These are phyloP conservation scores for Candida suzukii DNA, from an alignment of 805 yeast species.

Conservation along the genomic window DNA sequence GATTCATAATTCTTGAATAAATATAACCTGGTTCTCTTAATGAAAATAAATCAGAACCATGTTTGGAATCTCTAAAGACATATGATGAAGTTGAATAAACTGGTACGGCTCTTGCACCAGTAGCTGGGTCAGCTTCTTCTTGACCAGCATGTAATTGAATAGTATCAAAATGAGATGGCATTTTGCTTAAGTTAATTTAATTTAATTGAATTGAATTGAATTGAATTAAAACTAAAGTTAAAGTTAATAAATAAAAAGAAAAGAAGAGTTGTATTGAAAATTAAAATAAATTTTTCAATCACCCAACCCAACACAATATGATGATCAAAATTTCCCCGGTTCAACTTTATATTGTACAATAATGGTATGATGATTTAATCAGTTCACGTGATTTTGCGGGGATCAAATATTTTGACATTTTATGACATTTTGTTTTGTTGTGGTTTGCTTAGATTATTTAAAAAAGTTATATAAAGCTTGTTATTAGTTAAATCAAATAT, in stretches of 20 bases:
- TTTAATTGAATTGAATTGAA: no score
- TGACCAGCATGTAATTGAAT: conserved; percentile 95
- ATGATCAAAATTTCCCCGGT: no score
- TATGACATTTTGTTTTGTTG: not conserved
- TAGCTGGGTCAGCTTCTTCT: conserved; percentile 50
- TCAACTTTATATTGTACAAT: no score
- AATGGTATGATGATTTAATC: not conserved
- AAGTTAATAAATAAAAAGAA: no score
- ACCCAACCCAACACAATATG: no score
- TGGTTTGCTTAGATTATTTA: no score
- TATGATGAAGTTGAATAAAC: conserved; percentile 89
- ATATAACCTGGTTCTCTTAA: conserved; percentile 78
- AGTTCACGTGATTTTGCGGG: not conserved
- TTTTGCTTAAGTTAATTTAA: no score
- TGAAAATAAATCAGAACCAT: conserved; percentile 88
- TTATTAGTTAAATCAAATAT: no score
- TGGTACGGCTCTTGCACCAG: conserved; percentile 84
- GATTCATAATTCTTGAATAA: conserved; percentile 87
- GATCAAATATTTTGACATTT: not conserved
- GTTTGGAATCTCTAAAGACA: conserved; percentile 80
- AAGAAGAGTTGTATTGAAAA: not conserved
- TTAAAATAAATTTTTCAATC: no score
- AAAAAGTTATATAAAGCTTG: no score
- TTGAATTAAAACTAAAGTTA: no score
- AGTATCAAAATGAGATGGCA: conserved; percentile 58